Base-by-base conservation (phyloP, 225 moss, liverwort and hornwort genomes). In the Anthoceros angustus region DNA sequence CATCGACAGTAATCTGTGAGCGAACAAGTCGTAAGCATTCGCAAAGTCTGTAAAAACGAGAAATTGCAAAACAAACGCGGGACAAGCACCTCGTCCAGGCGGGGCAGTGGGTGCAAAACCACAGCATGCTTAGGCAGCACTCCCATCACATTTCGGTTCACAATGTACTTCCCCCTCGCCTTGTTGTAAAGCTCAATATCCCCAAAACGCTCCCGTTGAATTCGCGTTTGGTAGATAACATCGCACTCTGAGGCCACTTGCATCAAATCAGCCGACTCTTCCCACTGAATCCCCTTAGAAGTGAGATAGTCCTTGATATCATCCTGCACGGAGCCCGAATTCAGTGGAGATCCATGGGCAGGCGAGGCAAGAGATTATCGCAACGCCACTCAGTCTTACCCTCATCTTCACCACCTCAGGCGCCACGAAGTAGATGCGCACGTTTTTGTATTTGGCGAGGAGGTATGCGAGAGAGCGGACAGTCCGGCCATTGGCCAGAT, bases 401-500 rank as follows among this genome's bases (percentile, higher is more conserved):
- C 92, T 98, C 98, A 98, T 92, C 75, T 82, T 89, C 18, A 92
- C 92, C 14, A 89, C 98, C 61, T 92, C 92, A 65, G 92, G 98
- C 69, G 98, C 76, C 67, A 98, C 98, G 62, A 92, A 89, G 74
- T 72, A 87, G 41, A 98, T 84, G 71, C 92, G 85, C 24, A 98
- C 87, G 14, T 82, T 84, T 15, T 76, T 84, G 42, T 87, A 98
- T 80, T 92, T 84, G 6, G 89, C 77, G 63, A 98, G 73, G 18
- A 98, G 77, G 79, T 98, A 98, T 41, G 91, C 91, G 26, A 95
- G 78, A 43, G 93, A 93, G 45, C 93, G 89, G 41, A 77, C 98
- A 66, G 98, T 98, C 20, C 98, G 85, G n/a, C 98, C 98, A 67
- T 98, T 87, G 38, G 98, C 98, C 43, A 98, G 78, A 74, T 98